Conservation (phyloP, 169 alveolate species). For the Condylostoma magnum region DNA sequence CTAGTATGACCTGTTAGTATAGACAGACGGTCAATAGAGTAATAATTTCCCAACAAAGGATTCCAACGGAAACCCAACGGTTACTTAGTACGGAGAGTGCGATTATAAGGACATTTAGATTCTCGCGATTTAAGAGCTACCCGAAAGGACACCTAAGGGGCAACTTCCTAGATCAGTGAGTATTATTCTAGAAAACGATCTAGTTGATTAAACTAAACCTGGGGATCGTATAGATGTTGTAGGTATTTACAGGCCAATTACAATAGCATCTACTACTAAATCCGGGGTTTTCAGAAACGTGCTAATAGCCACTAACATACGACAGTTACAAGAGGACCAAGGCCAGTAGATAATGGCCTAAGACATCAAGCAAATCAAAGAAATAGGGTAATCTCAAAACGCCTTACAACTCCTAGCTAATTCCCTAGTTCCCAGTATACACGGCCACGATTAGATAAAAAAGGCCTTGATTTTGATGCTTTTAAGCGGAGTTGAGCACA, state of each 20-base stretch:
- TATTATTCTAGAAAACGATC: slow-evolving; percentile 90
- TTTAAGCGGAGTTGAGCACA: slow-evolving; percentile 94
- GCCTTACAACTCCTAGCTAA: slow-evolving; percentile 88
- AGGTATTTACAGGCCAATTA: slow-evolving; percentile 94
- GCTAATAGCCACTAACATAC: slow-evolving; percentile 90
- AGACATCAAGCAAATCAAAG: slow-evolving; percentile 76
- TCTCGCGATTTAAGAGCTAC: slow-evolving; percentile 94
- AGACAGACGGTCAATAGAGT: slow-evolving; percentile 48
- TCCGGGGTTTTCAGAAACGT: slow-evolving; percentile 91
- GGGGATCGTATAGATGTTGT: slow-evolving; percentile 96
- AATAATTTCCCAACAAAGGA: slow-evolving; percentile 79
- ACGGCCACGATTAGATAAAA: slow-evolving; percentile 94
- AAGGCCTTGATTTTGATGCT: slow-evolving; percentile 91
- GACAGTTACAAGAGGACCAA: slow-evolving; percentile 56
- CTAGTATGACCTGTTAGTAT: slow-evolving; percentile 71
- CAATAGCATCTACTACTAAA: slow-evolving; percentile 64
- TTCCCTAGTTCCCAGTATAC: slow-evolving; percentile 96
- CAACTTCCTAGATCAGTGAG: slow-evolving; percentile 96
- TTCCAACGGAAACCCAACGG: slow-evolving; percentile 78
- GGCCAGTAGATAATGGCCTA: slow-evolving; percentile 65
- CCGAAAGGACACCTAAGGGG: slow-evolving; percentile 97
- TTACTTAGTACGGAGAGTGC: slow-evolving; percentile 93
- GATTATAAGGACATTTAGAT: slow-evolving; percentile 91
- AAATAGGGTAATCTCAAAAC: slow-evolving; percentile 65
- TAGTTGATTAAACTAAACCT: slow-evolving; percentile 89